Percentiles rank a stretch among this genome's conserved stretches.
phyloP scores from a whole-genome alignment of 2,329 filamentous ascomycete species.

The Ilyonectria robusta region DNA sequence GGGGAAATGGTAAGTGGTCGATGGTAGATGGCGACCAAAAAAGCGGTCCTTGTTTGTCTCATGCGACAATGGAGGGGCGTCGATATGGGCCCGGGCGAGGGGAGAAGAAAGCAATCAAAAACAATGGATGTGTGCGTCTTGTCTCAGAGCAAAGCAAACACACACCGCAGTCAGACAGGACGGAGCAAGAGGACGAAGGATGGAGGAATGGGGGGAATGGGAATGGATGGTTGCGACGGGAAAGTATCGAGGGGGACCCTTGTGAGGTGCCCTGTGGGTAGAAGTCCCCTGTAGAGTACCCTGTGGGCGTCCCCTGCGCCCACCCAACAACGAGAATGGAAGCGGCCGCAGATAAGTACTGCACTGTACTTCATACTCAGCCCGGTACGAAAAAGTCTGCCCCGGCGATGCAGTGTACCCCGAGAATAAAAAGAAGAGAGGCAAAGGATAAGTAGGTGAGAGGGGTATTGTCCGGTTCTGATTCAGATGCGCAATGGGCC shows the following conservation, averaged over 20 bases:
- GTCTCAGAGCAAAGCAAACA: conserved; percentile 4
- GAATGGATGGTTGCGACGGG: neutral
- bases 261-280: neutral
- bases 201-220: neutral
- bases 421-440: neutral
- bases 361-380: neutral
- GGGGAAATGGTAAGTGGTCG: neutral
- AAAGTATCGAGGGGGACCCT: neutral
- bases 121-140: conserved; percentile 6
- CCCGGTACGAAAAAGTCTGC: neutral
- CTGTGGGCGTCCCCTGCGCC: neutral
- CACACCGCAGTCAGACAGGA: neutral
- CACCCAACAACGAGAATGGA: neutral
- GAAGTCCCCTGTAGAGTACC: neutral
- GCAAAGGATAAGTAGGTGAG: neutral
- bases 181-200: neutral
- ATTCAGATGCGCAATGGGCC: neutral
- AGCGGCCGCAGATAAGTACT: neutral
- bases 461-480: neutral
- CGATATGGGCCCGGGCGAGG: neutral
- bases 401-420: neutral
- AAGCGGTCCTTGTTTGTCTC: neutral
- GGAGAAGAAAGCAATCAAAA: neutral
- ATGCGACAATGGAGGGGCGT: neutral
- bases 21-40: neutral